Base-by-base conservation (phyloP, 2,329 filamentous ascomycete species). In the Colletotrichum echinochloae region DNA sequence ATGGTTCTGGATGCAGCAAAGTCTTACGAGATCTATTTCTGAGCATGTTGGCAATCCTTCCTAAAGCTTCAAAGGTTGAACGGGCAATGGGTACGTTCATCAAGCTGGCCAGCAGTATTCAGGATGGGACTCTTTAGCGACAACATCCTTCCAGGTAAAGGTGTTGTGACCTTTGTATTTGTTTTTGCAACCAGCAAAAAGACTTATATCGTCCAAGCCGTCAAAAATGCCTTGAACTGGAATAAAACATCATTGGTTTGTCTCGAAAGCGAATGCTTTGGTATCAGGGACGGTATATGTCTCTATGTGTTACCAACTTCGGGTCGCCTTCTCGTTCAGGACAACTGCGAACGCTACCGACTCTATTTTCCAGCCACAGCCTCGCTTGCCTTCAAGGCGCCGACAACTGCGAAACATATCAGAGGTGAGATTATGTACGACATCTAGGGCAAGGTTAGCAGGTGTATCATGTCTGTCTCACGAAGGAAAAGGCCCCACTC, bases 1-100 rank as follows among this genome's bases (percentile, higher is more conserved):
- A 71, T 30, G 14, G n/a, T 71, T 11, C 18, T 72, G 48, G 71
- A 72, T 57, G 63, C 71, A 1, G 71, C 68, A 11, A 71, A 71
- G 44, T 51, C 64, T 18, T 72, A 65, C 16, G 70, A 72, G 60
- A 59, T 54, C 18, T 70, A 66, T 23, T 70, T 70, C 20, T 62
- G 30, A 14, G 1, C 5, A 26, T n/a, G 14, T n/a, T 11, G 4
- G n/a, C 2, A 35, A 18, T 1, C 7, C 12, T 16, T 23, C n/a
- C 9, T 2, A 12, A 33, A 12, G n/a, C 41, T n/a, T n/a, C 41
- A n/a, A 44, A n/a, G 20, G 20, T 44, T 44, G 20, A 8, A n/a
- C 12, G 20, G 20, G 20, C 4, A 18, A 28, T 12, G 20, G 16
- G 16, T 1, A 1, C 5, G 11, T n/a, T 5, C 9, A 59, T 3